Percentiles rank a stretch among this genome's conserved stretches.
Conservation (phyloP, 1,284 basidiomycete species). For the Pseudozyma thailandica region DNA sequence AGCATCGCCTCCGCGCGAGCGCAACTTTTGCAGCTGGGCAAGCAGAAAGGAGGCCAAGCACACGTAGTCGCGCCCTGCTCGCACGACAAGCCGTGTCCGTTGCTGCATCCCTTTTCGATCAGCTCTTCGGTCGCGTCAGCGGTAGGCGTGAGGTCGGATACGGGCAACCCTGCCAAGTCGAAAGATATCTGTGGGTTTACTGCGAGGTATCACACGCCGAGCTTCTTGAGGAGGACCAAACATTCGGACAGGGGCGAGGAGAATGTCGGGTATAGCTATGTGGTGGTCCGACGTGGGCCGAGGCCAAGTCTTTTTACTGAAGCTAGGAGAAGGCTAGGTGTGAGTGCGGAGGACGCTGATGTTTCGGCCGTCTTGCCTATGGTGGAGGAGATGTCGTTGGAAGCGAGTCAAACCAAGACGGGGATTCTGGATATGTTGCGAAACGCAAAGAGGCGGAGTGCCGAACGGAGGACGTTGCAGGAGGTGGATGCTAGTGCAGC, state of each 20-base stretch:
- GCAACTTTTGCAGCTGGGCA: slow-evolving; percentile 77
- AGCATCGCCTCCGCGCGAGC: slow-evolving; percentile 84
- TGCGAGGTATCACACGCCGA: slow-evolving; percentile 85
- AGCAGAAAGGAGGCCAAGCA: slow-evolving; percentile 58
- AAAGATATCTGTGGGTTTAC: slow-evolving; percentile 80
- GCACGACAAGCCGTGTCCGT: slow-evolving; percentile 86
- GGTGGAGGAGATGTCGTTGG: slow-evolving; percentile 10
- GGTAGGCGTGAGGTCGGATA: slow-evolving; percentile 16
- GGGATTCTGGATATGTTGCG: slow-evolving; percentile 58
- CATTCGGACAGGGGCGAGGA: slow-evolving; percentile 85
- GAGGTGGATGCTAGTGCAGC: slow-evolving; percentile 24
- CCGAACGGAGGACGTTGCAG: slow-evolving; percentile 22
- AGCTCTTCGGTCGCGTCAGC: slow-evolving; percentile 13
- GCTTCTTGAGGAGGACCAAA: slow-evolving; percentile 86
- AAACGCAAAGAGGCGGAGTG: slow-evolving; percentile 16
- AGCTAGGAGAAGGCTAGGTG: slow-evolving; percentile 14
- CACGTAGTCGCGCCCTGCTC: slow-evolving; percentile 86
- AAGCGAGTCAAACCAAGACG: slow-evolving; percentile 37
- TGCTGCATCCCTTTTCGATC: slow-evolving; percentile 69
- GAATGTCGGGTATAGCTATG: slow-evolving; percentile 87
- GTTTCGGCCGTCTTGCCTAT: not conserved
- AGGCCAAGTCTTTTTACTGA: slow-evolving; percentile 71
- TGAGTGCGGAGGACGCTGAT: not conserved
- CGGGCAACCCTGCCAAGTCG: slow-evolving; percentile 54
- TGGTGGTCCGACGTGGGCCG: slow-evolving; percentile 83